phyloP scores from a whole-genome alignment of 805 yeast species.

The Saccharomyces mikatae region DNA sequence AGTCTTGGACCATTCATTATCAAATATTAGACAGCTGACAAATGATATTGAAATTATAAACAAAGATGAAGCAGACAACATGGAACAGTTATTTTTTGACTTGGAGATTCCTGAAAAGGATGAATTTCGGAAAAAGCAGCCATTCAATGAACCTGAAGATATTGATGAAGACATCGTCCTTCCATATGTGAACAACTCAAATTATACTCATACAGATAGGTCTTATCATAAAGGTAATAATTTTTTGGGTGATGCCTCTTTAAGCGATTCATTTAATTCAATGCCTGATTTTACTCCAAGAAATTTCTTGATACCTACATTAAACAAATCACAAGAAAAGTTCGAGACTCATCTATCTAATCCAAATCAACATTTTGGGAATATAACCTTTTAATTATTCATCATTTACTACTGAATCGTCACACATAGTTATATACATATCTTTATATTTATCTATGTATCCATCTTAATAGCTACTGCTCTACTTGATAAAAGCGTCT shows the following conservation, averaged over 20 bases:
- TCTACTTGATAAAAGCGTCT: background rate
- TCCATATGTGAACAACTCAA: background rate
- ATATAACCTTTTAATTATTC: constrained; percentile 8
- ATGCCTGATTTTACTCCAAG: constrained; percentile 15
- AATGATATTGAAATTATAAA: constrained; percentile 10
- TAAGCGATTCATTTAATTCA: constrained; percentile 15
- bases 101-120: background rate
- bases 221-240: constrained; percentile 3
- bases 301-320: constrained; percentile 12
- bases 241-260: constrained; percentile 17
- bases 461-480: background rate
- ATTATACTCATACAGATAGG: constrained; percentile 3
- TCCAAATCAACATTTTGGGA: constrained; percentile 9
- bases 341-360: constrained; percentile 4
- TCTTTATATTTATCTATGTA: background rate
- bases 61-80: constrained; percentile 2
- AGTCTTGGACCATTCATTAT: background rate
- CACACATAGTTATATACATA: background rate
- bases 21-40: constrained; percentile 8
- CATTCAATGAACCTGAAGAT: background rate
- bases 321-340: constrained; percentile 1
- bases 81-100: constrained; percentile 3
- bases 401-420: background rate
- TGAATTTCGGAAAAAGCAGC: background rate
- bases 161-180: background rate